Conservation (phyloP, 768 basidiomycete species). For the Kwoniella pini region DNA sequence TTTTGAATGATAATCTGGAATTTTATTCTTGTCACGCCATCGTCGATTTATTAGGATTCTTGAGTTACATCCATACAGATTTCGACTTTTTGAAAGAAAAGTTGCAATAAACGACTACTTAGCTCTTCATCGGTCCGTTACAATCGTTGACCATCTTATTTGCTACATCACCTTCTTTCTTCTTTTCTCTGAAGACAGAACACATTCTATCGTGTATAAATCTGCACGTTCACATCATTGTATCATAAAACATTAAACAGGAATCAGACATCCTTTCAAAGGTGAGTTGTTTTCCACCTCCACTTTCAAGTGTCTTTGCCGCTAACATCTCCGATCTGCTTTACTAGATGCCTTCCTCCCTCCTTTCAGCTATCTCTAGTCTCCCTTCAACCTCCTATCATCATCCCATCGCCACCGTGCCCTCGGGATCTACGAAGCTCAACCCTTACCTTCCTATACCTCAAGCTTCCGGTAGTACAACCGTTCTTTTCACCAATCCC, state of each 20-base stretch:
- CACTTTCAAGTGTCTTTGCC: slow-evolving; percentile 5
- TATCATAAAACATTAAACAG: background rate
- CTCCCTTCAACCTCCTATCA: slow-evolving; percentile 40
- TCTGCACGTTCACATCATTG: too few relatives aligned
- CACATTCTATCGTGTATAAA: too few relatives aligned
- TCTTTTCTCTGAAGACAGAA: too few relatives aligned
- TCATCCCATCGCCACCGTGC: slow-evolving; percentile 39
- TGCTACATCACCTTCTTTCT: background rate
- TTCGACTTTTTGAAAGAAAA: slow-evolving; percentile 12
- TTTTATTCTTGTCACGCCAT: slow-evolving; percentile 13
- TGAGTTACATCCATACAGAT: slow-evolving; percentile 5
- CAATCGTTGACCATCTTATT: background rate
- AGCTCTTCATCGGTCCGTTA: background rate
- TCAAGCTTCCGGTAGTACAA: slow-evolving; percentile 14
- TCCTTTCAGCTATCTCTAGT: slow-evolving; percentile 28
- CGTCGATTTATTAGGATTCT: background rate
- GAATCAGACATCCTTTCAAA: slow-evolving; percentile 17
- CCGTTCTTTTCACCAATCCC: slow-evolving; percentile 45
- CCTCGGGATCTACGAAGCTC: slow-evolving; percentile 29
- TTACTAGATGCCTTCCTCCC: slow-evolving; percentile 13
- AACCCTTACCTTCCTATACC: slow-evolving; percentile 49
- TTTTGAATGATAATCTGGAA: slow-evolving; percentile 5
- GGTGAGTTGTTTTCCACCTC: slow-evolving; percentile 10
- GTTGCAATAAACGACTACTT: background rate
- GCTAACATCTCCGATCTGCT: background rate